phyloP scores from a whole-genome alignment of 2,329 filamentous ascomycete genomes.

The Trichophyton benhamiae region DNA sequence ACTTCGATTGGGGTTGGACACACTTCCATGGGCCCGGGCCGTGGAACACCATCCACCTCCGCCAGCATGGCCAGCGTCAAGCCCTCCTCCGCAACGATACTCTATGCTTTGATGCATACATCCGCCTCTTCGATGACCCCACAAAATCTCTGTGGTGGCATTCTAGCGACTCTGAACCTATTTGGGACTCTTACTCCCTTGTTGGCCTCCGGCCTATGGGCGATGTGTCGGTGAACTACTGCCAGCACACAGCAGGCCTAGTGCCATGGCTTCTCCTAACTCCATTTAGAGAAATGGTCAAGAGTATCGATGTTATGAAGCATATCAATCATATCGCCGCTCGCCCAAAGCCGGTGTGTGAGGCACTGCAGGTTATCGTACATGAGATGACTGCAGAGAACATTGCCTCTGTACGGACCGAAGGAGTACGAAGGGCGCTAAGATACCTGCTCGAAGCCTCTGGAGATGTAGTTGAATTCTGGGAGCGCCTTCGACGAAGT shows the following conservation, averaged over 20 bases:
- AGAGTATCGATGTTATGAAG: slow-evolving; percentile 37
- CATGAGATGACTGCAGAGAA: slow-evolving; percentile 34
- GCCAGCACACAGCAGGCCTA: slow-evolving; percentile 42
- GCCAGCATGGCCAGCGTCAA: slow-evolving; percentile 46
- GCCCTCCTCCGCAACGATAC: slow-evolving; percentile 49
- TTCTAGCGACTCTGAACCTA: slow-evolving; percentile 39
- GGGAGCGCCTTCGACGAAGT: slow-evolving; percentile 42
- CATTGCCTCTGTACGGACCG: slow-evolving; percentile 30
- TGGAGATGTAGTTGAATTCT: slow-evolving; percentile 43
- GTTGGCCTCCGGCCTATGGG: slow-evolving; percentile 45
- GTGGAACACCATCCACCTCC: slow-evolving; percentile 45
- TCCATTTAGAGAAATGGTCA: slow-evolving; percentile 47
- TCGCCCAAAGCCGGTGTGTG: slow-evolving; percentile 40
- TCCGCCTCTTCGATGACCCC: slow-evolving; percentile 48
- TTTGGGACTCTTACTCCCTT: slow-evolving; percentile 45
- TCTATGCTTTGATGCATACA: slow-evolving; percentile 49
- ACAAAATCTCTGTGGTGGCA: slow-evolving; percentile 52
- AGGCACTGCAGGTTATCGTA: slow-evolving; percentile 41
- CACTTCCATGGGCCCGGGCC: slow-evolving; percentile 48
- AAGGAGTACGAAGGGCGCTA: slow-evolving; percentile 30
- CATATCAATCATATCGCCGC: slow-evolving; percentile 34
- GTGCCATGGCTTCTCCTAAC: slow-evolving; percentile 46
- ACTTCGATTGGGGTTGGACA: slow-evolving; percentile 52
- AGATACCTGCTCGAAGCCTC: slow-evolving; percentile 34
- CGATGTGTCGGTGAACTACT: slow-evolving; percentile 34